phyloP scores from a whole-genome alignment of 495 filamentous ascomycete species.

The Penicillium cinerascens region DNA sequence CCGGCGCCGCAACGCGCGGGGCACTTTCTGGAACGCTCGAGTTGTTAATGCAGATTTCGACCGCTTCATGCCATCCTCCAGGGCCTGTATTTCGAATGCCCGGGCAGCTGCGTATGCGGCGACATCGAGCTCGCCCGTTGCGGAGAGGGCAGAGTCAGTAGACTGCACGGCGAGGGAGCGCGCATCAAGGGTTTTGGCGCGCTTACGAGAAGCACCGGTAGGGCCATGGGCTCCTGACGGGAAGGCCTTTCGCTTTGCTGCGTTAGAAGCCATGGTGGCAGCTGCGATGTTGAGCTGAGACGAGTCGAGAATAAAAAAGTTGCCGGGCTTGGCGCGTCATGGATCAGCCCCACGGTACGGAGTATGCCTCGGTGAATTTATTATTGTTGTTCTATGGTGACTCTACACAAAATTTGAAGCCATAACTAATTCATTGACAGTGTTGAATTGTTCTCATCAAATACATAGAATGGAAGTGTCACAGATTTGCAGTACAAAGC shows the following conservation, averaged over 20 bases:
- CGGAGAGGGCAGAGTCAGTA: constrained; percentile 63
- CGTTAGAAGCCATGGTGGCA: constrained; percentile 36
- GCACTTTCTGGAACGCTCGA: constrained; percentile 86
- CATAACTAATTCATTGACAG: not conserved
- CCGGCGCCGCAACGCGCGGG: constrained; percentile 74
- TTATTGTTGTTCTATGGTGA: not conserved
- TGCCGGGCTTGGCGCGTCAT: constrained; percentile 30
- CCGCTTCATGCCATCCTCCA: constrained; percentile 73
- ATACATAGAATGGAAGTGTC: not conserved
- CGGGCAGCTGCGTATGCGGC: constrained; percentile 76
- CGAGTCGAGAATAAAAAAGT: constrained; percentile 21
- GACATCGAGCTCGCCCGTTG: constrained; percentile 75
- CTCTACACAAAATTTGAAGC: not conserved
- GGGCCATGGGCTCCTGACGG: constrained; percentile 18
- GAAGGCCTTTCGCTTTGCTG: constrained; percentile 34
- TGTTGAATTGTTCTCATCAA: not conserved
- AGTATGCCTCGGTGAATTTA: no score
- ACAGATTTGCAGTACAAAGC: not conserved
- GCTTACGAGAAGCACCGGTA: constrained; percentile 48
- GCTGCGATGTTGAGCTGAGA: constrained; percentile 9
- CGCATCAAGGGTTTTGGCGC: constrained; percentile 63
- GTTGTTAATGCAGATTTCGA: constrained; percentile 64
- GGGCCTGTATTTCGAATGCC: constrained; percentile 81
- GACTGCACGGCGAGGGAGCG: constrained; percentile 71
- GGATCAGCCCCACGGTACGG: constrained; percentile 10